Percentiles rank a stretch among this genome's conserved stretches.
Evolutionary conservation across 345 rosid species (phyloP).

Genomic region (Nephelium lappaceum): DNA sequence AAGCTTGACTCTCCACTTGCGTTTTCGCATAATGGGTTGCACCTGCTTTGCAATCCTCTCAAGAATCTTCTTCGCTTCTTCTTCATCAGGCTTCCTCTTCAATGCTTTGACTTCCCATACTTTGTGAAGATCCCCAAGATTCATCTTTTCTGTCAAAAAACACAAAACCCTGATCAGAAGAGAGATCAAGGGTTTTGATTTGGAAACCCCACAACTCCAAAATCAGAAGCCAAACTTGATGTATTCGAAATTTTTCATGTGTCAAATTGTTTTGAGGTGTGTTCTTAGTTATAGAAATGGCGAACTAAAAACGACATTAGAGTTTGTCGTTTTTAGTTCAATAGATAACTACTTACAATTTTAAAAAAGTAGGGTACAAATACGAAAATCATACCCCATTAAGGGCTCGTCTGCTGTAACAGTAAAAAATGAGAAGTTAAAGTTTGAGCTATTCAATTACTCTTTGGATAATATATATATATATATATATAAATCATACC

Average conservation of each 20-base stretch:
- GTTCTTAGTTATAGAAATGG: too few species aligned
- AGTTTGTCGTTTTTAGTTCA: too few species aligned
- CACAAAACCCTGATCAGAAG: neutral
- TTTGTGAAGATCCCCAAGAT: conserved; percentile 52
- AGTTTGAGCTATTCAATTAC: too few species aligned
- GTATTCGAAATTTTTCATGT: neutral
- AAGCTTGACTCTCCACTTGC: conserved; percentile 57
- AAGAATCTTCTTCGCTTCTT: conserved; percentile 64
- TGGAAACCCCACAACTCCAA: neutral
- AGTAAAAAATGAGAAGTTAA: too few species aligned
- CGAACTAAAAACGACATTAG: too few species aligned
- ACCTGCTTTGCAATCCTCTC: conserved; percentile 69
- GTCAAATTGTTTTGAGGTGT: too few species aligned
- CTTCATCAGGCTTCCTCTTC: conserved; percentile 65
- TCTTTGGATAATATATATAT: too few species aligned
- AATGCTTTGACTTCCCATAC: conserved; percentile 78
- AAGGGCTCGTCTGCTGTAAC: too few species aligned
- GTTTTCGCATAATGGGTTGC: conserved; percentile 61
- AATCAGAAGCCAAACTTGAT: neutral
- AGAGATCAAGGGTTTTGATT: neutral
- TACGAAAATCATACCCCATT: too few species aligned
- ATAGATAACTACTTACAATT: too few species aligned
- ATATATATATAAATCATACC: too few species aligned
- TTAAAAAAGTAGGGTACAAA: too few species aligned
- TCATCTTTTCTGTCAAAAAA: neutral